Evolutionary conservation across 2,329 filamentous ascomycete genomes (phyloP).

Genomic region (Fusarium duplospermum): DNA sequence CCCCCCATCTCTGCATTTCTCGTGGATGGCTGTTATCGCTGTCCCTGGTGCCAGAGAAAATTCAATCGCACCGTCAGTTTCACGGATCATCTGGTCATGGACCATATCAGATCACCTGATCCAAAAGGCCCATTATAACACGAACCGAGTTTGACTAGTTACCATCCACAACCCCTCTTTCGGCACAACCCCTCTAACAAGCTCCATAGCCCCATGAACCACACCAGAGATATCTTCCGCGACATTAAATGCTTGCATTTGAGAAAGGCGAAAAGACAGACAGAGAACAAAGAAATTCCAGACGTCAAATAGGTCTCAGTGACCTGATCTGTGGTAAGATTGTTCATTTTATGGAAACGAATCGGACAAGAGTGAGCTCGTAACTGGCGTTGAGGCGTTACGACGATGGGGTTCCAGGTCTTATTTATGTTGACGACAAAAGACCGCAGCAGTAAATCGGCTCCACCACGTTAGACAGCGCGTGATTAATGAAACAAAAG

Average conservation of each 20-base stretch:
- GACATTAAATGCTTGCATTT: background rate
- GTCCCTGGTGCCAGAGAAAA: too few species aligned
- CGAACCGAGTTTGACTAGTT: too few species aligned
- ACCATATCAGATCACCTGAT: too few species aligned
- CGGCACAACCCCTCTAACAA: too few species aligned
- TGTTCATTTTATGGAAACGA: background rate
- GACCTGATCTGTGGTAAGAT: background rate
- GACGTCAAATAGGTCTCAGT: background rate
- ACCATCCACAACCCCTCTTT: too few species aligned
- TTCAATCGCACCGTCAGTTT: too few species aligned
- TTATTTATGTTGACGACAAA: background rate
- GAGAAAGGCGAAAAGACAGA: background rate
- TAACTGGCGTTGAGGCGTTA: background rate
- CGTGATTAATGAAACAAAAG: constrained; percentile 23
- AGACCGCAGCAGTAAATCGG: background rate
- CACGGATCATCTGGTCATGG: too few species aligned
- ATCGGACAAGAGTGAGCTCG: background rate
- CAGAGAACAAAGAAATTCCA: background rate
- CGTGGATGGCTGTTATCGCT: too few species aligned
- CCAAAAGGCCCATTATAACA: too few species aligned
- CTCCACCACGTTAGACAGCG: background rate
- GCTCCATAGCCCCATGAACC: background rate
- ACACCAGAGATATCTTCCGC: background rate
- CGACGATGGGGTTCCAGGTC: background rate
- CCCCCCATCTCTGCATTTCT: too few species aligned